phyloP scores from a whole-genome alignment of 2,329 filamentous ascomycete species.

The Xylariaceae sp. region DNA sequence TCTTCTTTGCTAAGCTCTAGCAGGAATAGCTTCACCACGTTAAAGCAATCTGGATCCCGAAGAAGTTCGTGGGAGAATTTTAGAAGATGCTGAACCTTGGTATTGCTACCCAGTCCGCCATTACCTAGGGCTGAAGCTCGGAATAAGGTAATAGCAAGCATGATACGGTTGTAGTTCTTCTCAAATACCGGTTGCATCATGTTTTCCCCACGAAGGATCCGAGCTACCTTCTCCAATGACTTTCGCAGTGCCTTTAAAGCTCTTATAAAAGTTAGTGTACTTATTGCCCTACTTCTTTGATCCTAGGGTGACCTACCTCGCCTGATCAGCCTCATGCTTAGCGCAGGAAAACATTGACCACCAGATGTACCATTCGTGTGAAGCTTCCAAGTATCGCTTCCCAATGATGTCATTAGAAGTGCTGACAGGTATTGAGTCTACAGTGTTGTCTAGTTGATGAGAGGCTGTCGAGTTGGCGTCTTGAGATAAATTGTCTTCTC shows the following conservation, averaged over 20 bases:
- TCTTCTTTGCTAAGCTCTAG: conserved; percentile 50
- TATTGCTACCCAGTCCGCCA: background rate
- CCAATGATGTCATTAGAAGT: background rate
- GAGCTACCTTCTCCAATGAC: conserved; percentile 8
- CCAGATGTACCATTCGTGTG: conserved; percentile 11
- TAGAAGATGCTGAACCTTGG: conserved; percentile 40
- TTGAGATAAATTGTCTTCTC: too few relatives aligned
- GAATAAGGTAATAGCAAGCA: conserved; percentile 7
- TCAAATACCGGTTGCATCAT: conserved; percentile 2
- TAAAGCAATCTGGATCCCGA: conserved; percentile 50
- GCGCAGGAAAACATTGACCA: background rate
- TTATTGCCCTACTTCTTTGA: background rate
- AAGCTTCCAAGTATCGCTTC: background rate
- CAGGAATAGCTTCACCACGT: conserved; percentile 53
- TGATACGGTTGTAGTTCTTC: conserved; percentile 13
- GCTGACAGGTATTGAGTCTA: background rate
- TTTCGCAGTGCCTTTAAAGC: background rate
- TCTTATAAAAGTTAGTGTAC: conserved; percentile 13
- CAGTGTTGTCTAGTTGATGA: background rate
- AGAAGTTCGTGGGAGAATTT: conserved; percentile 46
- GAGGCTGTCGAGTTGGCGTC: background rate
- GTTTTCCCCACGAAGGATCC: background rate
- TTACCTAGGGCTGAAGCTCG: background rate
- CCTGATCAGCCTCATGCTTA: background rate
- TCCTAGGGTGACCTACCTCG: conserved; percentile 7